Conservation (phyloP, 179 eudicot genomes). For the Gypsophila paniculata region DNA sequence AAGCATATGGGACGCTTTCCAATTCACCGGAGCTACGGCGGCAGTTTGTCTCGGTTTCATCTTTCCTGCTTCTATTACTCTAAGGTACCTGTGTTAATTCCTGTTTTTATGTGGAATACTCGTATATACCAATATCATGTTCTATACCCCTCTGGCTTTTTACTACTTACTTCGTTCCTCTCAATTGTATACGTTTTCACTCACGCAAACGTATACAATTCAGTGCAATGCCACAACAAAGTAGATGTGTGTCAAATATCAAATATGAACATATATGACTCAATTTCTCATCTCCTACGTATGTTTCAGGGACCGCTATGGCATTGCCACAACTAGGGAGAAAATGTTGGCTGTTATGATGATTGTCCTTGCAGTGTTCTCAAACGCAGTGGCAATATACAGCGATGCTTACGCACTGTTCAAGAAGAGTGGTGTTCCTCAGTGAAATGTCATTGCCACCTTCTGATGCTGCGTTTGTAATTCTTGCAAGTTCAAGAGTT, state of each 20-base stretch:
- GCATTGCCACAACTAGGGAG: conserved; percentile 63
- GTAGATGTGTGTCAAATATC: background rate
- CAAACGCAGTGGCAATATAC: conserved; percentile 74
- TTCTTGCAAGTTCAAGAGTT: conserved; percentile 2
- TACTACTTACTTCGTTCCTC: too few species aligned
- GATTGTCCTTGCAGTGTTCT: conserved; percentile 83
- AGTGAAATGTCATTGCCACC: conserved; percentile 13
- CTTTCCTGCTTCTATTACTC: conserved; percentile 66
- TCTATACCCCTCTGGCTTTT: too few species aligned
- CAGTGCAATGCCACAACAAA: too few species aligned
- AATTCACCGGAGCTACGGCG: conserved; percentile 84
- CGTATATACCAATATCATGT: too few species aligned
- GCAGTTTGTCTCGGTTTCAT: conserved; percentile 80
- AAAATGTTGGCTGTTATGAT: conserved; percentile 62
- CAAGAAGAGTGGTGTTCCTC: conserved; percentile 44
- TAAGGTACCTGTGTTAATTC: conserved; percentile 35
- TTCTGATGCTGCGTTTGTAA: background rate
- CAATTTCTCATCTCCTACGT: background rate
- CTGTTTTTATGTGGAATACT: too few species aligned
- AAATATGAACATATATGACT: background rate
- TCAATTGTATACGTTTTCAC: too few species aligned
- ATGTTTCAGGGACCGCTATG: conserved; percentile 66
- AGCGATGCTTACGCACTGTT: conserved; percentile 85
- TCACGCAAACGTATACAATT: too few species aligned
- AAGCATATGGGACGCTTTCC: conserved; percentile 86